These are phyloP conservation scores for Musa balbisiana DNA, from an alignment of 202 grass and related monocot genomes.

Conservation along the genomic window DNA sequence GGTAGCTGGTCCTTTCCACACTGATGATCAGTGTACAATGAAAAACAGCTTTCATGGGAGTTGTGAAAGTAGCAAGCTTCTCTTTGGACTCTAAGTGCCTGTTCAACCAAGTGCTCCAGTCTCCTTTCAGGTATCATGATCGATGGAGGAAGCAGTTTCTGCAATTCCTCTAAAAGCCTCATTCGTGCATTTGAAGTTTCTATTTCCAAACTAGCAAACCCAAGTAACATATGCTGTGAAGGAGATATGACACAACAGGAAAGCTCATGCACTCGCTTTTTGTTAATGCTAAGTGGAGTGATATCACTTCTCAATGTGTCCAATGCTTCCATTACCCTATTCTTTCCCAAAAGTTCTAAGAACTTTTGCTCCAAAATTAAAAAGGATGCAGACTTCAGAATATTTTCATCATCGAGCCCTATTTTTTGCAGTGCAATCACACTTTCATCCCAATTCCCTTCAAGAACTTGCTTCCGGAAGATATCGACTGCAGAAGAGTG, in stretches of 20 bases:
- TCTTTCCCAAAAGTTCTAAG: conserved; percentile 64
- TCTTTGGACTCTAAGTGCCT: conserved; percentile 68
- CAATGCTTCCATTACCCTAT: conserved; percentile 55
- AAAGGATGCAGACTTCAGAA: conserved; percentile 60
- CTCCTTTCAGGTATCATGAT: conserved; percentile 85
- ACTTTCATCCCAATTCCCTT: conserved; percentile 71
- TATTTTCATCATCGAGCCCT: conserved; percentile 51
- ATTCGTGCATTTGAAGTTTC: conserved; percentile 45
- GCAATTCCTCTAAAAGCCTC: conserved; percentile 80
- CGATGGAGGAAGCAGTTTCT: conserved; percentile 64
- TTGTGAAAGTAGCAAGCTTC: conserved; percentile 93
- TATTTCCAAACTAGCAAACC: conserved; percentile 42
- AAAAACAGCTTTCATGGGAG: conserved; percentile 49
- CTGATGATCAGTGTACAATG: conserved; percentile 75
- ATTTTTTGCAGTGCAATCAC: conserved; percentile 69
- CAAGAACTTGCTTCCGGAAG: conserved; percentile 81
- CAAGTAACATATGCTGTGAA: conserved; percentile 43
- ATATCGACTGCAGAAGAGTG: conserved; percentile 49
- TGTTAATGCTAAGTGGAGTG: conserved; percentile 67
- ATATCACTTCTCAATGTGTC: conserved; percentile 74
- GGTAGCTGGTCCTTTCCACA: conserved; percentile 91
- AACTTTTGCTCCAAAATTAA: conserved; percentile 90
- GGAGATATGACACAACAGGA: conserved; percentile 51
- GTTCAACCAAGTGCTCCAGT: conserved; percentile 80
- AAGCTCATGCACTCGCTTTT: conserved; percentile 65